These are phyloP conservation scores for Aquanectria penicillioides DNA, from an alignment of 2,329 filamentous ascomycete species.

Conservation along the genomic window DNA sequence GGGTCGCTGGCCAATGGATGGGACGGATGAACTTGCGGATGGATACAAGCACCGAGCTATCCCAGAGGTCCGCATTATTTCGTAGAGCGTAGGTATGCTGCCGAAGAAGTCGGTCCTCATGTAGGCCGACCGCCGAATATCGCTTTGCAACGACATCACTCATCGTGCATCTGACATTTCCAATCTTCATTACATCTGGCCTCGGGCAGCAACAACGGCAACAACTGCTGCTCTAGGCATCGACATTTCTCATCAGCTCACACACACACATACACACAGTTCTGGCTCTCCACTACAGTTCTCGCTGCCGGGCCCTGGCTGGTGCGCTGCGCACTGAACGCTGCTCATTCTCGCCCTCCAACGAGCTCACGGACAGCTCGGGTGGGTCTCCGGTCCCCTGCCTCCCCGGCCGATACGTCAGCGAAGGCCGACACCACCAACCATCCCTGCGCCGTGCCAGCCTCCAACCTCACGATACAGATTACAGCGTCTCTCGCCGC, in stretches of 20 bases:
- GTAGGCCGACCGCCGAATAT: background rate
- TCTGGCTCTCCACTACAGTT: background rate
- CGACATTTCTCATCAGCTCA: too few species aligned
- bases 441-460: conserved; percentile 34
- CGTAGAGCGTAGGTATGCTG: background rate
- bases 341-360: background rate
- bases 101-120: background rate
- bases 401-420: conserved; percentile 47
- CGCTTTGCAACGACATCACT: too few species aligned
- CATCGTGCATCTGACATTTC: too few species aligned
- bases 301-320: background rate
- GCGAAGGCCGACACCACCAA: conserved; percentile 38
- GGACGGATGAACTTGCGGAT: background rate
- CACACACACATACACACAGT: background rate
- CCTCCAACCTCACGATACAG: conserved; percentile 31
- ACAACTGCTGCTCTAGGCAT: too few species aligned
- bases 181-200: too few species aligned
- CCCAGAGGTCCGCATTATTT: too few species aligned
- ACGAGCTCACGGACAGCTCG: conserved; percentile 28
- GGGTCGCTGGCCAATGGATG: too few species aligned
- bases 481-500: background rate
- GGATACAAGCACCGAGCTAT: background rate
- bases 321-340: background rate
- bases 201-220: too few species aligned
- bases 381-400: conserved; percentile 40